phyloP scores from a whole-genome alignment of 805 yeast species.

The Sugiyamaella chiloensis region DNA sequence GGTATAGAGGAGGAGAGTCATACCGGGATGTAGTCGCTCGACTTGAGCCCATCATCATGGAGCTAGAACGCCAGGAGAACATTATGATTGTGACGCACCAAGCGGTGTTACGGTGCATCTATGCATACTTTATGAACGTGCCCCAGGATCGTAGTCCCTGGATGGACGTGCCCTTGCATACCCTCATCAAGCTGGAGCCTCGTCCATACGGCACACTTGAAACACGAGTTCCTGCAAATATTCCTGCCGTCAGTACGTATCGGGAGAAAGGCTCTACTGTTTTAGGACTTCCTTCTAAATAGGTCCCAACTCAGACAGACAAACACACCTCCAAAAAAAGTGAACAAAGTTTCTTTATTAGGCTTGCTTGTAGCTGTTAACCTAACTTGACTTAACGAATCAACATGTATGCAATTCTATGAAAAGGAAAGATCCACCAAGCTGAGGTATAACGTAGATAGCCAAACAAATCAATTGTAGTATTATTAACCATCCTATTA shows the following conservation, averaged over 20 bases:
- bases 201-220: constrained; percentile 88
- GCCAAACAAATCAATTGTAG: no score
- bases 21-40: constrained; percentile 93
- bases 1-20: constrained; percentile 96
- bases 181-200: constrained; percentile 91
- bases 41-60: constrained; percentile 97
- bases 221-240: constrained; percentile 87
- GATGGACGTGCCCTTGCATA: constrained; percentile 98
- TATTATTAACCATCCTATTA: no score
- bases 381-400: no score
- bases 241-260: constrained; percentile 96
- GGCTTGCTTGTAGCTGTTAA: background rate
- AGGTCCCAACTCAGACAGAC: background rate
- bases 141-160: constrained; percentile 98
- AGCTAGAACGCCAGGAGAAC: constrained; percentile 94
- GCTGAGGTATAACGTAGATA: no score
- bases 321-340: no score
- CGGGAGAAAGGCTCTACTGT: constrained; percentile 73
- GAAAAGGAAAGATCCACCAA: no score
- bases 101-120: constrained; percentile 92
- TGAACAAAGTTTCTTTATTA: background rate
- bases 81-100: constrained; percentile 95
- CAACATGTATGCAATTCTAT: no score
- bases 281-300: constrained; percentile 11
- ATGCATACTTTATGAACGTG: constrained; percentile 97